These are phyloP conservation scores for Withania somnifera DNA, from an alignment of 305 asterid species.

Conservation along the genomic window DNA sequence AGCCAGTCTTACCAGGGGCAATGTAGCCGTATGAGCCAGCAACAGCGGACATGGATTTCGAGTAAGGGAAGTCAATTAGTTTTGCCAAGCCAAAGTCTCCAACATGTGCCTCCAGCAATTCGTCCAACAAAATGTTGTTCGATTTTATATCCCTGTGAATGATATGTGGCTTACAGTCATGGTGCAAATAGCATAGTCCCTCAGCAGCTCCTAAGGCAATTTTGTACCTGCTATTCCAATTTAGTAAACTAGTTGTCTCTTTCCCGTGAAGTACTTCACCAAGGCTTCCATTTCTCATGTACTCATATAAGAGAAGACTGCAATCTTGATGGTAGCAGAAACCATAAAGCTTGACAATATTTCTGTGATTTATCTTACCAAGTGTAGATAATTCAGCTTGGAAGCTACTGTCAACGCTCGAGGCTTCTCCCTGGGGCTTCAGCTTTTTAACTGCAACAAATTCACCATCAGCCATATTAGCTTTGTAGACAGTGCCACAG, in stretches of 20 bases:
- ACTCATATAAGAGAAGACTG: constrained; percentile 66
- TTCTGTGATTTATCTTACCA: constrained; percentile 69
- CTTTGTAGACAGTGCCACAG: constrained; percentile 81
- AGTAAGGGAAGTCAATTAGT: constrained; percentile 52
- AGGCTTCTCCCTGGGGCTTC: constrained; percentile 49
- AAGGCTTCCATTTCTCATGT: constrained; percentile 80
- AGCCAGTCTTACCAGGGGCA: constrained; percentile 55
- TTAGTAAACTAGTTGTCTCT: constrained; percentile 28
- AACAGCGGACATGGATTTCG: constrained; percentile 83
- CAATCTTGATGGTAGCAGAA: constrained; percentile 72
- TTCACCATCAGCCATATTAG: constrained; percentile 52
- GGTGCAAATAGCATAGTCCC: constrained; percentile 73
- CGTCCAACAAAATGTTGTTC: constrained; percentile 69
- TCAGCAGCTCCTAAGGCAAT: constrained; percentile 81
- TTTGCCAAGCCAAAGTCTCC: constrained; percentile 91
- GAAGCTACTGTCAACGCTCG: constrained; percentile 55
- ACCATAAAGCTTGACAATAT: constrained; percentile 64
- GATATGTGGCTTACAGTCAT: constrained; percentile 72
- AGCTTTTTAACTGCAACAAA: constrained; percentile 67
- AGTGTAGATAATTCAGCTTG: constrained; percentile 78
- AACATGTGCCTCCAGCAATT: constrained; percentile 61
- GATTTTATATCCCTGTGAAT: constrained; percentile 80
- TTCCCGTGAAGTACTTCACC: constrained; percentile 60
- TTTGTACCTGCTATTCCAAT: constrained; percentile 57
- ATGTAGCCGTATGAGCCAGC: constrained; percentile 93